Base-by-base conservation (phyloP, 441 rosid species). In the Corymbia citriodora region DNA sequence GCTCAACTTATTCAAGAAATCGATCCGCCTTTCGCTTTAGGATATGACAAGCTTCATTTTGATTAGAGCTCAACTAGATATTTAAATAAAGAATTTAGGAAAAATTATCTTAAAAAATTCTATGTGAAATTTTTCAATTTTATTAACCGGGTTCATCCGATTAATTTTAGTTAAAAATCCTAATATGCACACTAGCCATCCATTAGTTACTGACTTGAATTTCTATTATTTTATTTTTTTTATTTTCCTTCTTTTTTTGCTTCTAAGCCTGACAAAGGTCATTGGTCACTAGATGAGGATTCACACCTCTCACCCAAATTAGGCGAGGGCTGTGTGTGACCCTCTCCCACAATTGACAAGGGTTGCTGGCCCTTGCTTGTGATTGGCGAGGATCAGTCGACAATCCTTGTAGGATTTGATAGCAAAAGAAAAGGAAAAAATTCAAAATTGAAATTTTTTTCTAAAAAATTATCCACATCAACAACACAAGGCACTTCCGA, bases 401-500 rank as follows among this genome's bases (percentile, higher is more conserved):
- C 13, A 0, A 57, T 27, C 13, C 63, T 57, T 57, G 13, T 3
- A 4, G 1, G 6, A 57, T 27, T 57, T 23, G 63, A 40, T 40
- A 40, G 45, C 45, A 40, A 40, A 4, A 40, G 6, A 40, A 40
- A 40, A 40, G 45, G 45, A 40, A 40, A 40, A 57, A 21, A 54
- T 2, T 23, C 0, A 9, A 57, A 57, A 57, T 21, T 40, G 45
- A 40, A 40, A 40, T 40, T 40, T 40, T 57, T 23, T 57, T 57
- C 6, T 9, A 10, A 23, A 23, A 57, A 27, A 57, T 23, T 57
- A 57, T 40, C 5, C 23, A 57, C 9, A 27, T 57, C 10, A 57
- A 27, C 63, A 0, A 57, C 6, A 9, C 13, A 10, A 21, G 29
- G 2, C 10, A 57, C 1, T 57, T 0, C 6, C 4, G 0, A 6